Conservation (phyloP, 306 rosid genomes). For the Gleditsia sinensis region DNA sequence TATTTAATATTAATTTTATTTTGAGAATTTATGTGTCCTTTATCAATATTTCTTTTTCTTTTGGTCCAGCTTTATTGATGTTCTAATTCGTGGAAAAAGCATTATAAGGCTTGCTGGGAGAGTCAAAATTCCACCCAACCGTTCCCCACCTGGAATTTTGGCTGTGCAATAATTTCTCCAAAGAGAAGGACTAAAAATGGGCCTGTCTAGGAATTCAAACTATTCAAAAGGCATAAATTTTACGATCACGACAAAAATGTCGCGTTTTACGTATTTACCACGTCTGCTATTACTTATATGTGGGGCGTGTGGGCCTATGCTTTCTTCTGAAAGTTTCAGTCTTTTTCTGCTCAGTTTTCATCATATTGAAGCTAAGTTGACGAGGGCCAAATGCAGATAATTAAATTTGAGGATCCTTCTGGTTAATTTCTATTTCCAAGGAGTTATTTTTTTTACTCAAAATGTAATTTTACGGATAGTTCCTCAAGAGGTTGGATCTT, state of each 20-base stretch:
- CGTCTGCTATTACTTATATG: neutral
- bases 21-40: neutral
- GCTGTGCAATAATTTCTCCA: neutral
- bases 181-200: too few species aligned
- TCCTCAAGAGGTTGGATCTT: too few species aligned
- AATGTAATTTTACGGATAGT: too few species aligned
- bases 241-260: neutral
- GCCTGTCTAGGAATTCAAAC: neutral
- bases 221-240: neutral
- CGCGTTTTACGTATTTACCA: neutral
- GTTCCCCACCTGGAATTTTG: neutral
- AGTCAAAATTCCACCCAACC: neutral
- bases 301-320: neutral
- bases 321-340: slow-evolving; percentile 5
- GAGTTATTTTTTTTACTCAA: neutral
- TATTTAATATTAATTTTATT: too few species aligned
- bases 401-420: neutral
- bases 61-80: too few species aligned
- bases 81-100: neutral
- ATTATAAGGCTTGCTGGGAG: too few species aligned
- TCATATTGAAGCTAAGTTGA: neutral
- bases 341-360: slow-evolving; percentile 10
- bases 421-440: neutral
- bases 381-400: neutral
- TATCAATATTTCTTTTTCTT: too few species aligned